Conservation (phyloP, 495 filamentous ascomycete species). For the Aspergillus bridgeri region DNA sequence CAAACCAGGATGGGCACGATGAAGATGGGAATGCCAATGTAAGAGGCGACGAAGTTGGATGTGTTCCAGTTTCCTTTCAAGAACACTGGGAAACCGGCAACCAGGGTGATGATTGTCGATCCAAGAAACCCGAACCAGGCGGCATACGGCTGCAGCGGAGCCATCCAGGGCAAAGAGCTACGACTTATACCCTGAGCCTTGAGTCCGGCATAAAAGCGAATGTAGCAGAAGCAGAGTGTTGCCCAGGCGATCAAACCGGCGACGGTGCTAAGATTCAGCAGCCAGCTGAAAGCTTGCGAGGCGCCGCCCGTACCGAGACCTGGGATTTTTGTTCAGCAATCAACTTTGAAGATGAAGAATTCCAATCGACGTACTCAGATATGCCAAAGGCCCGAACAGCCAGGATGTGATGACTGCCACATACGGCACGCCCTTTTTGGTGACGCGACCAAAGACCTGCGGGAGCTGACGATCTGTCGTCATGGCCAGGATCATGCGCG, state of each 20-base stretch:
- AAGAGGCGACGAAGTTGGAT: slow-evolving; percentile 53
- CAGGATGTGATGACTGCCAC: slow-evolving; percentile 30
- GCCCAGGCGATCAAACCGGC: slow-evolving; percentile 62
- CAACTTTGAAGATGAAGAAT: background rate
- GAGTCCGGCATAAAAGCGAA: slow-evolving; percentile 57
- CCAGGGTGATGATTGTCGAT: slow-evolving; percentile 45
- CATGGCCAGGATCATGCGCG: slow-evolving; percentile 38
- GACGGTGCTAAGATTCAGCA: slow-evolving; percentile 54
- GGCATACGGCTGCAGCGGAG: slow-evolving; percentile 57
- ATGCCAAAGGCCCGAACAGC: slow-evolving; percentile 31
- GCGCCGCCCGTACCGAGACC: slow-evolving; percentile 41
- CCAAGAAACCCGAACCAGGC: slow-evolving; percentile 58
- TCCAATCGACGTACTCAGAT: slow-evolving; percentile 27
- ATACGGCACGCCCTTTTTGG: slow-evolving; percentile 34
- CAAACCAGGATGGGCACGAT: slow-evolving; percentile 56
- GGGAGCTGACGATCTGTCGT: slow-evolving; percentile 35
- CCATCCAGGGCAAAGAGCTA: slow-evolving; percentile 53
- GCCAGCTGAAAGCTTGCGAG: slow-evolving; percentile 55
- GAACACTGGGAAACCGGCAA: slow-evolving; percentile 41
- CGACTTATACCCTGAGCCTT: slow-evolving; percentile 59
- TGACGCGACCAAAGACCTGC: slow-evolving; percentile 31
- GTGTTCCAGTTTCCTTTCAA: slow-evolving; percentile 37
- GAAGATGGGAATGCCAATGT: slow-evolving; percentile 54
- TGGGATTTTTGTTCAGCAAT: slow-evolving; percentile 7
- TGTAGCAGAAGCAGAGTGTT: slow-evolving; percentile 57